These are phyloP conservation scores for Penicillium antarcticum DNA, from an alignment of 495 filamentous ascomycete genomes.

Conservation along the genomic window DNA sequence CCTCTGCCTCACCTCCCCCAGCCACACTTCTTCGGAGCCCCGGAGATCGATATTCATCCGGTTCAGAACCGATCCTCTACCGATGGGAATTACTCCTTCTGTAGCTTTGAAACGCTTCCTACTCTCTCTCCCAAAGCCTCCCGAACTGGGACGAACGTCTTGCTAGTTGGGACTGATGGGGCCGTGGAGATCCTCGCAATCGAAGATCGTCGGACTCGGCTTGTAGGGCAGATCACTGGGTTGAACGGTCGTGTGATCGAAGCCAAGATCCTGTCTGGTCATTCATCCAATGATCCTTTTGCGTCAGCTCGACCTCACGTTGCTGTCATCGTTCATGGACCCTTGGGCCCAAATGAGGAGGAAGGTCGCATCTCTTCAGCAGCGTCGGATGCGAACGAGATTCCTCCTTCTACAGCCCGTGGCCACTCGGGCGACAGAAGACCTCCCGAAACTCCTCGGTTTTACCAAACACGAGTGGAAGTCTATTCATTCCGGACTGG, in stretches of 20 bases:
- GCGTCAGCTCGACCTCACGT: conserved; percentile 57
- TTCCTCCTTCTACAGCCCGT: conserved; percentile 23
- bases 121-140: conserved; percentile 43
- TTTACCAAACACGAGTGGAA: conserved; percentile 82
- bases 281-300: conserved; percentile 39
- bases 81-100: conserved; percentile 68
- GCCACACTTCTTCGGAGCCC: conserved; percentile 63
- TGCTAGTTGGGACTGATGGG: conserved; percentile 73
- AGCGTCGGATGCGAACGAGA: conserved; percentile 37
- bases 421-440: conserved; percentile 25
- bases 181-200: conserved; percentile 68
- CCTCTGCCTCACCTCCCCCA: conserved; percentile 81
- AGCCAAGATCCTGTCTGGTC: conserved; percentile 72
- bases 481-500: conserved; percentile 75
- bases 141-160: conserved; percentile 59
- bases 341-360: conserved; percentile 44
- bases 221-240: conserved; percentile 64
- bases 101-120: conserved; percentile 71
- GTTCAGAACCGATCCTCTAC: conserved; percentile 25
- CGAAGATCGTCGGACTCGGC: conserved; percentile 62
- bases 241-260: conserved; percentile 76
- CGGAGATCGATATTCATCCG: conserved; percentile 49
- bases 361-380: conserved; percentile 33
- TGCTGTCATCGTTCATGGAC: conserved; percentile 73
- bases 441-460: conserved; percentile 36